Conservation (phyloP, 1,284 basidiomycete species). For the Boletus smithii region DNA sequence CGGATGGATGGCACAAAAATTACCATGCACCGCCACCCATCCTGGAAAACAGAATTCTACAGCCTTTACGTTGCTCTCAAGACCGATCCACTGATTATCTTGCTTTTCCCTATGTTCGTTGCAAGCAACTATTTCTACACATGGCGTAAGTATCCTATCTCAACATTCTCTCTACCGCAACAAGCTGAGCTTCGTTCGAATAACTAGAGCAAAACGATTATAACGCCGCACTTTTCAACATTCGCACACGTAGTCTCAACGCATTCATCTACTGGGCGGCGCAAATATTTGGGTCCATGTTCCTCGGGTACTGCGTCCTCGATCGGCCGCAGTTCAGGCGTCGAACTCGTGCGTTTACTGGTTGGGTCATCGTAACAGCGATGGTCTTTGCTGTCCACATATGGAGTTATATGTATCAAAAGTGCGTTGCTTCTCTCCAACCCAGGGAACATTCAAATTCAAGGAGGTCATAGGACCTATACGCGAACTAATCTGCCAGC, state of each 20-base stretch:
- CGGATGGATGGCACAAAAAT: slow-evolving; percentile 74
- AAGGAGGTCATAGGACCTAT: slow-evolving; percentile 39
- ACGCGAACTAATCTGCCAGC: slow-evolving; percentile 40
- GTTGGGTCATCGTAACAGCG: slow-evolving; percentile 44
- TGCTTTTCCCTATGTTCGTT: slow-evolving; percentile 69
- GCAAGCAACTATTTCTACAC: slow-evolving; percentile 75
- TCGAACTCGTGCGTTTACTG: slow-evolving; percentile 48
- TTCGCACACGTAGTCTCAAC: slow-evolving; percentile 41
- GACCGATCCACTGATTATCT: slow-evolving; percentile 55
- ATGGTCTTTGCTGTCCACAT: slow-evolving; percentile 52
- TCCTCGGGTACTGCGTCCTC: slow-evolving; percentile 34
- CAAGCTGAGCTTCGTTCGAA: slow-evolving; percentile 2
- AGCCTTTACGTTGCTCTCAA: slow-evolving; percentile 51
- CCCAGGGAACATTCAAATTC: background rate
- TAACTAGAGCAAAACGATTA: slow-evolving; percentile 48
- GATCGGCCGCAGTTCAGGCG: slow-evolving; percentile 37
- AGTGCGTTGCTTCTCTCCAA: slow-evolving; percentile 27
- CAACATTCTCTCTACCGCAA: background rate
- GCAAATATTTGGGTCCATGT: slow-evolving; percentile 39
- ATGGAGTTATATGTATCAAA: slow-evolving; percentile 54
- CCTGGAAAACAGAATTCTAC: slow-evolving; percentile 61
- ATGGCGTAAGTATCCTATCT: slow-evolving; percentile 26
- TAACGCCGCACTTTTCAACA: slow-evolving; percentile 51
- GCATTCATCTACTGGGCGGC: slow-evolving; percentile 39
- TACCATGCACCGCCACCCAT: slow-evolving; percentile 55